phyloP scores from a whole-genome alignment of 495 filamentous ascomycete species.

The Aspergillus campestris region DNA sequence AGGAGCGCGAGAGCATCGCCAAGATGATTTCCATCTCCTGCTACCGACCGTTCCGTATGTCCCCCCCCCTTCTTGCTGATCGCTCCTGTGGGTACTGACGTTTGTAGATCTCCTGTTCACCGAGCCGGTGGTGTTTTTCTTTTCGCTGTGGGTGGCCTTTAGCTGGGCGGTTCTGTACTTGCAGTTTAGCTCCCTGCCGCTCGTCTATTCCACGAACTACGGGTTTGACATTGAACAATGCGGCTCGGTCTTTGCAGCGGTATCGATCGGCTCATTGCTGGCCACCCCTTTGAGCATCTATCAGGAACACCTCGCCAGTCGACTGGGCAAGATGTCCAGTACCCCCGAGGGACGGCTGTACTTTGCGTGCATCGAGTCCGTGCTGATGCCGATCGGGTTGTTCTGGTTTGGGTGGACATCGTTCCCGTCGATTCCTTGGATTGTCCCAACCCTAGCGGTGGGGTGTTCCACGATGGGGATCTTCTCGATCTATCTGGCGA shows the following conservation, averaged over 20 bases:
- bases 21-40: constrained; percentile 68
- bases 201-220: constrained; percentile 66
- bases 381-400: constrained; percentile 62
- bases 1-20: constrained; percentile 59
- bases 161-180: constrained; percentile 87
- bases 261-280: constrained; percentile 58
- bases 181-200: constrained; percentile 67
- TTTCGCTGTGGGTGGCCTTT: constrained; percentile 85
- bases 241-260: constrained; percentile 64
- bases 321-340: constrained; percentile 34
- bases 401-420: constrained; percentile 81
- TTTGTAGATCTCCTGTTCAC: constrained; percentile 63
- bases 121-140: constrained; percentile 92
- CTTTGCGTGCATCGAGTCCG: constrained; percentile 67
- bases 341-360: constrained; percentile 76
- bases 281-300: constrained; percentile 65
- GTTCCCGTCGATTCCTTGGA: constrained; percentile 62
- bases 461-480: constrained; percentile 78
- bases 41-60: constrained; percentile 65
- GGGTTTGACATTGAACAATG: constrained; percentile 58
- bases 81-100: constrained; percentile 17
- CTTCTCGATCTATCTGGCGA: constrained; percentile 78
- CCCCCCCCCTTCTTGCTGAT: not conserved
- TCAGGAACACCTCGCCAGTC: constrained; percentile 50
- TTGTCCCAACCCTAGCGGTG: constrained; percentile 64